Conservation (phyloP, 139 green algal genomes). For the Gonium pectorale region DNA sequence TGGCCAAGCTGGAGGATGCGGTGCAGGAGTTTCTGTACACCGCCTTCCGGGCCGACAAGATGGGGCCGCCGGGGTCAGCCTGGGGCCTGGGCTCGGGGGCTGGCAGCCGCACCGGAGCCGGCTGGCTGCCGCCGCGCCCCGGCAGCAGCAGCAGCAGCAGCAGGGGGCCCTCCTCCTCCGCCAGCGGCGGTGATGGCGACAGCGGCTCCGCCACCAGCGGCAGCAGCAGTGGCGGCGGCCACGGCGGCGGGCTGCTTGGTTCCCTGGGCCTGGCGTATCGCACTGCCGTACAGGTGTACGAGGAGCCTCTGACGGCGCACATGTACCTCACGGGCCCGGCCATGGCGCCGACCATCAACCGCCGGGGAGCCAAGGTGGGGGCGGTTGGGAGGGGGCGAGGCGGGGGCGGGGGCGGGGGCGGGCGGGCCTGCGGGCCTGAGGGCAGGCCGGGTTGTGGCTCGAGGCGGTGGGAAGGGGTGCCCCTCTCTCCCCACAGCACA, state of each 20-base stretch:
- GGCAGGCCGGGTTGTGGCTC: too few relatives aligned
- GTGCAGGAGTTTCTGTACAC: slow-evolving; percentile 45
- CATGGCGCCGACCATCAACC: slow-evolving; percentile 77
- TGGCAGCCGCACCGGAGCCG: too few relatives aligned
- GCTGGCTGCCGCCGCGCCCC: too few relatives aligned
- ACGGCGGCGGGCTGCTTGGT: neutral
- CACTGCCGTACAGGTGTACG: slow-evolving; percentile 16
- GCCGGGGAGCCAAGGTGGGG: slow-evolving; percentile 37
- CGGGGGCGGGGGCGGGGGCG: too few relatives aligned
- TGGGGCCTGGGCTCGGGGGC: too few relatives aligned
- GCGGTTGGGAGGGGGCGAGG: neutral
- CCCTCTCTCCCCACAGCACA: too few relatives aligned
- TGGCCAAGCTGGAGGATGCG: slow-evolving; percentile 38
- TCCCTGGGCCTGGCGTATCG: neutral
- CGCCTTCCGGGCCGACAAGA: slow-evolving; percentile 16
- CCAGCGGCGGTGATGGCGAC: too few relatives aligned
- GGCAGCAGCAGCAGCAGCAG: neutral
- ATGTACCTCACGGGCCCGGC: slow-evolving; percentile 45
- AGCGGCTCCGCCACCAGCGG: neutral
- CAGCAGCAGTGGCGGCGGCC: neutral
- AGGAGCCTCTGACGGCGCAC: slow-evolving; percentile 12
- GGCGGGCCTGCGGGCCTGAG: too few relatives aligned
- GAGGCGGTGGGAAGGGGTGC: too few relatives aligned
- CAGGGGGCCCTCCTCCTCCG: neutral
- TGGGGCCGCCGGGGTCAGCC: neutral